Conservation (phyloP, 75 land plant species). For the Selaginella moellendorffii region DNA sequence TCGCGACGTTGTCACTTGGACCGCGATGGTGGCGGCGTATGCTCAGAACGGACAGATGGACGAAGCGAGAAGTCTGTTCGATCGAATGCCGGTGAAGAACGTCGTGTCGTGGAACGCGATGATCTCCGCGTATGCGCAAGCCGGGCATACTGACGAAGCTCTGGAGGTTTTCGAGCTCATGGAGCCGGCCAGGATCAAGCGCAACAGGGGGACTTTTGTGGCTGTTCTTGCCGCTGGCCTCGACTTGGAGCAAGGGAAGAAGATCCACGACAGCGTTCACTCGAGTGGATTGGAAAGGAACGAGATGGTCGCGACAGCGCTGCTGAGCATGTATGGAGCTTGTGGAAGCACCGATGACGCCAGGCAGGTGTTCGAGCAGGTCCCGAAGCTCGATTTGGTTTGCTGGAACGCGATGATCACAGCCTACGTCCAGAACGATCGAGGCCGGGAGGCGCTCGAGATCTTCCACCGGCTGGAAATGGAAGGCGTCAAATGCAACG, state of each 20-base stretch:
- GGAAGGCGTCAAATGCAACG: not conserved
- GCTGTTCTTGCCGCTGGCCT: constrained; percentile 4
- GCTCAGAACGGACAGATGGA: constrained; percentile 6
- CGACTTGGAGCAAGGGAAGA: constrained; percentile 9
- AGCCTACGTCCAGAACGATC: constrained; percentile 37
- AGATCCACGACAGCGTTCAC: constrained; percentile 16
- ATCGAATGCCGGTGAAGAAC: constrained; percentile 1
- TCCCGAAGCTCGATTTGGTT: constrained; percentile 29
- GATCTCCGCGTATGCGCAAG: constrained; percentile 9
- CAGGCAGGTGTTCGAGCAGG: constrained; percentile 21
- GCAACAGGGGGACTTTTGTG: constrained; percentile 10
- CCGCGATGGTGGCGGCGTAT: not conserved
- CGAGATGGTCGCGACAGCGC: constrained; percentile 14
- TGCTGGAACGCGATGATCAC: constrained; percentile 44
- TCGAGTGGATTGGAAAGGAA: constrained; percentile 6
- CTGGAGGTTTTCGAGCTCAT: constrained; percentile 11
- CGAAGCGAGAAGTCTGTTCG: constrained; percentile 9
- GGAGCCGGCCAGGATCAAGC: not conserved
- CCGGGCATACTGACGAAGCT: not conserved
- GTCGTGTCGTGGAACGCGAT: constrained; percentile 12
- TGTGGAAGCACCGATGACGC: constrained; percentile 16
- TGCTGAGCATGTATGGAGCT: constrained; percentile 19
- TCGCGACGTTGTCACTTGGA: not conserved
- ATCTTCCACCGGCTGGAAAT: not conserved
- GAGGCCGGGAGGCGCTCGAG: constrained; percentile 4